Evolutionary conservation across 2,329 filamentous ascomycete genomes (phyloP).

Genomic region (Aspergillus versicolor): DNA sequence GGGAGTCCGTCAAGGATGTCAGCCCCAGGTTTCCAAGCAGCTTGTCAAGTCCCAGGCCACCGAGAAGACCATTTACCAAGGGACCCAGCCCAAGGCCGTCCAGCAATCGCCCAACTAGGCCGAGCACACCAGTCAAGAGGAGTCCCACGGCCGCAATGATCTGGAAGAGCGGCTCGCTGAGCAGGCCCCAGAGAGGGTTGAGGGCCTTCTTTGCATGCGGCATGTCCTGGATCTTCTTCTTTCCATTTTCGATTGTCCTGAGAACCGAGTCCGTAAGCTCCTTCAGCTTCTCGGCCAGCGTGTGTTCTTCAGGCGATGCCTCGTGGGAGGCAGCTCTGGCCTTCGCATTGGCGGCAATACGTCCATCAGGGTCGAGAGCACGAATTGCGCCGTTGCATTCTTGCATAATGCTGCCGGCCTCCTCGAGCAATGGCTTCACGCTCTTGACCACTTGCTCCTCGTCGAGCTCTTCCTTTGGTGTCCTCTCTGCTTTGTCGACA

Average conservation of each 20-base stretch:
- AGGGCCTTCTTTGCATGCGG: conserved; percentile 93
- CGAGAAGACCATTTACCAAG: conserved; percentile 73
- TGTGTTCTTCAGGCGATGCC: conserved; percentile 78
- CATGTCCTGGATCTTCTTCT: conserved; percentile 87
- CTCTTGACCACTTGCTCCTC: conserved; percentile 85
- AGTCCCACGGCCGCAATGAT: conserved; percentile 87
- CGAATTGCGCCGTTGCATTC: conserved; percentile 86
- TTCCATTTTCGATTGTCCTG: conserved; percentile 80
- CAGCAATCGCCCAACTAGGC: conserved; percentile 77
- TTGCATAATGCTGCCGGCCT: conserved; percentile 75
- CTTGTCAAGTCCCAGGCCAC: conserved; percentile 65
- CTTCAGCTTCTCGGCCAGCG: conserved; percentile 80
- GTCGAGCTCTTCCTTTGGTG: conserved; percentile 81
- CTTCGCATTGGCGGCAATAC: conserved; percentile 82
- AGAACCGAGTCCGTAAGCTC: conserved; percentile 78
- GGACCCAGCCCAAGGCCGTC: conserved; percentile 80
- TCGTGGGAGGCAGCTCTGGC: conserved; percentile 72
- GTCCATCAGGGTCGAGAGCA: conserved; percentile 83
- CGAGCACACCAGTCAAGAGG: conserved; percentile 77
- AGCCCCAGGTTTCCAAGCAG: conserved; percentile 54
- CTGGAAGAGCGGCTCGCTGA: conserved; percentile 78
- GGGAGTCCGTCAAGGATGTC: conserved; percentile 42
- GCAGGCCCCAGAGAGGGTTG: conserved; percentile 81
- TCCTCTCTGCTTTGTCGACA: conserved; percentile 77
- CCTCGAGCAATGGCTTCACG: conserved; percentile 84